Evolutionary conservation across 352 stramenopile genomes (phyloP).

Genomic region (Pythium sukuiense): DNA sequence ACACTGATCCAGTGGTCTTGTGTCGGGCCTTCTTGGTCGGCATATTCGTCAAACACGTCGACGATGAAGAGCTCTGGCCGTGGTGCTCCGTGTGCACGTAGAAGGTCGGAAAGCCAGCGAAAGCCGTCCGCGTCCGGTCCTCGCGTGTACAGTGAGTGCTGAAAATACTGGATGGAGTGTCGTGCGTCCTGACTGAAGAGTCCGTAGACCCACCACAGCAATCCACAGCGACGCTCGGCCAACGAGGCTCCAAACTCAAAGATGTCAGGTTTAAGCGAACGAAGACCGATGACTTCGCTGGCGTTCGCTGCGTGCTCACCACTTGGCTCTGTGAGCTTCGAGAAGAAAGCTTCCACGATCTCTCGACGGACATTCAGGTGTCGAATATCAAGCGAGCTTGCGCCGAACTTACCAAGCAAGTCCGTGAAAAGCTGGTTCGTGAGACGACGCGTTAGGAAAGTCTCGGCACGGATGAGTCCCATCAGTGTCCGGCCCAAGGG

Average conservation of each 20-base stretch:
- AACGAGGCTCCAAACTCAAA: neutral
- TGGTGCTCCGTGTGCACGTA: neutral
- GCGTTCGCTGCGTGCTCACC: neutral
- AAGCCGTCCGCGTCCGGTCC: neutral
- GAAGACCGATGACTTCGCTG: neutral
- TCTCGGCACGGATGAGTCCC: neutral
- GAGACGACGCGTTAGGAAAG: neutral
- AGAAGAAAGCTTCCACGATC: neutral
- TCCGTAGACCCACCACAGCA: slow-evolving; percentile 3
- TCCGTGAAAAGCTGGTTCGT: neutral
- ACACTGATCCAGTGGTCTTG: neutral
- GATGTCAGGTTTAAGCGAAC: neutral
- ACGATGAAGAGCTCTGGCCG: slow-evolving; percentile 1
- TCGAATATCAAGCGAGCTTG: neutral
- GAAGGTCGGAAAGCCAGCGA: neutral
- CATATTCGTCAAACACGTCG: slow-evolving; percentile 4
- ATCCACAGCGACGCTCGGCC: neutral
- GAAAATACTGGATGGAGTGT: neutral
- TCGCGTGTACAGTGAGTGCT: neutral
- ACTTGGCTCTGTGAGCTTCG: neutral
- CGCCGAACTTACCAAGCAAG: neutral
- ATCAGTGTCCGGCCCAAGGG: neutral
- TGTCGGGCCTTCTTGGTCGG: neutral
- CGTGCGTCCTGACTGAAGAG: slow-evolving; percentile 9
- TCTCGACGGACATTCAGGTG: neutral